Evolutionary conservation across 495 filamentous ascomycete species (phyloP).

Genomic region (Trichocladium antarcticum): DNA sequence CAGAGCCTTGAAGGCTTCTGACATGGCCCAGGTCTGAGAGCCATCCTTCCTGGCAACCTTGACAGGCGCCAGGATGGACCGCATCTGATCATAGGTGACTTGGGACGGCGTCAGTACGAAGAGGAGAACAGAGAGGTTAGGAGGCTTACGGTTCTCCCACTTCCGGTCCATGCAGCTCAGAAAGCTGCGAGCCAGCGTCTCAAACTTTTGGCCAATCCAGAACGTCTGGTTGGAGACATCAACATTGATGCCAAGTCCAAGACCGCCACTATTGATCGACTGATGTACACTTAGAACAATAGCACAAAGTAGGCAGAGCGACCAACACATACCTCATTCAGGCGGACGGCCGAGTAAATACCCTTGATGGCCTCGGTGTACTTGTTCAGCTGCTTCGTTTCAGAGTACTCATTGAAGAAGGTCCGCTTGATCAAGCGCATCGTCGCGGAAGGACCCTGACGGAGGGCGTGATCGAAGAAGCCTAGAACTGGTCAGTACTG

Average conservation of each 20-base stretch:
- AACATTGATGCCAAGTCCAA: slow-evolving; percentile 63
- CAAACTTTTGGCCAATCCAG: slow-evolving; percentile 42
- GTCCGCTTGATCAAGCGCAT: slow-evolving; percentile 62
- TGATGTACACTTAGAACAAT: slow-evolving; percentile 5
- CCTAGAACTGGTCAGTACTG: slow-evolving; percentile 10
- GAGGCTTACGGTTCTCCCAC: slow-evolving; percentile 7
- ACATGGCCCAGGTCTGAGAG: slow-evolving; percentile 10
- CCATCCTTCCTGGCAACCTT: neutral
- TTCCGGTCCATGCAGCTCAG: slow-evolving; percentile 9
- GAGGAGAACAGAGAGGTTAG: neutral
- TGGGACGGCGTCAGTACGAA: neutral
- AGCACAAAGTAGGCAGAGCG: neutral
- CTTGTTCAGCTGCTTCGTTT: slow-evolving; percentile 9
- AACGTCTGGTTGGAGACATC: slow-evolving; percentile 75
- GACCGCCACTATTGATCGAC: slow-evolving; percentile 33
- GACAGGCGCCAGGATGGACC: slow-evolving; percentile 15
- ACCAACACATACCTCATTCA: slow-evolving; percentile 31
- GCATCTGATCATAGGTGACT: slow-evolving; percentile 8
- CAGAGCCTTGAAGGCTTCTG: slow-evolving; percentile 39
- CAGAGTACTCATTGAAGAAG: slow-evolving; percentile 50
- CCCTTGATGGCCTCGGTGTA: slow-evolving; percentile 67
- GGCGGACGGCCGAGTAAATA: slow-evolving; percentile 67
- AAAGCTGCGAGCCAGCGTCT: slow-evolving; percentile 18
- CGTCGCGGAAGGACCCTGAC: slow-evolving; percentile 55
- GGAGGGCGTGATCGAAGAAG: slow-evolving; percentile 82